Conservation (phyloP, 257 asterid species). For the Marsdenia floribunda region DNA sequence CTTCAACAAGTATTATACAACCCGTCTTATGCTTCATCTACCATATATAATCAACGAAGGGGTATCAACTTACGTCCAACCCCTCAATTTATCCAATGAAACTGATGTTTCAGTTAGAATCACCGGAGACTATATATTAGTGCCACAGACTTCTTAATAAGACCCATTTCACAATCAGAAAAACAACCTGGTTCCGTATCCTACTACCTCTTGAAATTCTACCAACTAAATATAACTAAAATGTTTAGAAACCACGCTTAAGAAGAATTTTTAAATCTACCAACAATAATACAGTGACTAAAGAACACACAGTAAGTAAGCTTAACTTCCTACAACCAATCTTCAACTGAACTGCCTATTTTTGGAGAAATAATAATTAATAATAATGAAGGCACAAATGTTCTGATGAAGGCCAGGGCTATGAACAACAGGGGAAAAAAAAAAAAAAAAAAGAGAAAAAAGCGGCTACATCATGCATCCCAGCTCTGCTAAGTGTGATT, state of each 20-base stretch:
- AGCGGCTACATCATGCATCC: neutral
- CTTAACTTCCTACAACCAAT: neutral
- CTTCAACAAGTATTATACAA: too few relatives aligned
- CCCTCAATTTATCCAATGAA: too few relatives aligned
- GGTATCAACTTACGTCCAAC: too few relatives aligned
- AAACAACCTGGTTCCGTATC: too few relatives aligned
- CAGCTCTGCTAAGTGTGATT: neutral
- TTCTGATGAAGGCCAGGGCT: neutral
- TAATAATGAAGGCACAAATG: neutral
- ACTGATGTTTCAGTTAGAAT: too few relatives aligned
- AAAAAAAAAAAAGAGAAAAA: neutral
- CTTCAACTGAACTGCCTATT: conserved; percentile 8
- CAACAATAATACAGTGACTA: neutral
- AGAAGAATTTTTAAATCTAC: neutral
- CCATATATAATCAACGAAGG: too few relatives aligned
- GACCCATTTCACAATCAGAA: too few relatives aligned
- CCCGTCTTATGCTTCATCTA: too few relatives aligned
- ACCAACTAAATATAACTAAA: neutral
- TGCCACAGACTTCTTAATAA: too few relatives aligned
- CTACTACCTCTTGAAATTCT: neutral
- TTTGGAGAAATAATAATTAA: neutral
- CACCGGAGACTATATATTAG: too few relatives aligned
- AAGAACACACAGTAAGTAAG: neutral
- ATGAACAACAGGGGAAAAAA: neutral
- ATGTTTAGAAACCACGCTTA: neutral